These are phyloP conservation scores for Luvunga scandens DNA, from an alignment of 345 rosid species.

Conservation along the genomic window DNA sequence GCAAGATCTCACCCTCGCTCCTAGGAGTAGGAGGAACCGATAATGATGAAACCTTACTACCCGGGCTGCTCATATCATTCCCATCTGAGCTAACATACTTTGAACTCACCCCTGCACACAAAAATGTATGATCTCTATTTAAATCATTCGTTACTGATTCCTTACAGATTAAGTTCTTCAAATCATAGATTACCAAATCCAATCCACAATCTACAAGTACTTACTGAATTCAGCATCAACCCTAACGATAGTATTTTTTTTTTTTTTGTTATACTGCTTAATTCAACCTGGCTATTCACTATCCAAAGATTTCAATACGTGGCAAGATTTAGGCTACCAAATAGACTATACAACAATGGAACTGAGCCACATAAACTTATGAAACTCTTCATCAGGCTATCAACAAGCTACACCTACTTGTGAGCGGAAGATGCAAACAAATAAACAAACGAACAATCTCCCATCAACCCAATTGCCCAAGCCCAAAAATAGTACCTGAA, in stretches of 20 bases:
- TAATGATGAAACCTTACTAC: constrained; percentile 45
- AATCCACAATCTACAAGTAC: neutral
- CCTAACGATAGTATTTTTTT: neutral
- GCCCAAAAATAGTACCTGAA: neutral
- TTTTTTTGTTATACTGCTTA: neutral
- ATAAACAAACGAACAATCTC: neutral
- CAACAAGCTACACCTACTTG: constrained; percentile 9
- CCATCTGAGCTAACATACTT: constrained; percentile 44
- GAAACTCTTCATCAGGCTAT: neutral
- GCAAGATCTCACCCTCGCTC: constrained; percentile 70
- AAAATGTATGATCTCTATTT: neutral
- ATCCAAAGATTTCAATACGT: neutral
- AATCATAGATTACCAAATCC: neutral
- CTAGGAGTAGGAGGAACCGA: constrained; percentile 51
- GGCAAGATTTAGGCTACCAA: neutral
- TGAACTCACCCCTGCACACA: constrained; percentile 44
- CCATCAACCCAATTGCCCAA: neutral
- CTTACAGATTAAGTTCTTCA: constrained; percentile 1
- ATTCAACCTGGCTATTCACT: neutral
- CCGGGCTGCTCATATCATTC: constrained; percentile 33
- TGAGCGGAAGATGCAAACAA: neutral
- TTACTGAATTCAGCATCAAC: neutral
- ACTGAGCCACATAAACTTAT: too few species aligned
- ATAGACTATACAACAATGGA: neutral
- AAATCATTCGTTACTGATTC: constrained; percentile 1